These are phyloP conservation scores for Coniella vitis DNA, from an alignment of 2,329 filamentous ascomycete genomes.

Conservation along the genomic window DNA sequence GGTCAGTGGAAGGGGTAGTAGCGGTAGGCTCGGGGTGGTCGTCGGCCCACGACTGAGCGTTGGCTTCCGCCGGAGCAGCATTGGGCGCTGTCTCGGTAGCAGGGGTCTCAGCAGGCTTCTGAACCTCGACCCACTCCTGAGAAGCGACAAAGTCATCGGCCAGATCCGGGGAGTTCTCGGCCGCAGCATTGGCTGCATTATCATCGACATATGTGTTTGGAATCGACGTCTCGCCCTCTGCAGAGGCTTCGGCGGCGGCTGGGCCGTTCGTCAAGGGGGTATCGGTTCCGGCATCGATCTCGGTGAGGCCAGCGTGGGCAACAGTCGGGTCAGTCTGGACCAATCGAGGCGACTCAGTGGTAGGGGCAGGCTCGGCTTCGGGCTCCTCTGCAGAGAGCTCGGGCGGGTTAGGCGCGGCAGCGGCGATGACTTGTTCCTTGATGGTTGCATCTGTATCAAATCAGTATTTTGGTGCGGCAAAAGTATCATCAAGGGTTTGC, in stretches of 20 bases:
- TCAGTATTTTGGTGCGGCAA: constrained; percentile 19
- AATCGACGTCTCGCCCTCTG: constrained; percentile 30
- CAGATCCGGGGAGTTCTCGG: constrained; percentile 59
- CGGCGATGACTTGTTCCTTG: constrained; percentile 46
- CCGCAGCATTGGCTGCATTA: constrained; percentile 52
- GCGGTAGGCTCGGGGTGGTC: constrained; percentile 56
- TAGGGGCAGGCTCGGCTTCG: constrained; percentile 25
- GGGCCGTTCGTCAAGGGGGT: constrained; percentile 37
- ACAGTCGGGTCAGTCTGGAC: constrained; percentile 58
- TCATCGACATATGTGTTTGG: constrained; percentile 46
- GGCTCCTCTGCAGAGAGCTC: constrained; percentile 22
- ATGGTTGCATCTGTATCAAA: constrained; percentile 46
- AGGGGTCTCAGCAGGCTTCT: constrained; percentile 63
- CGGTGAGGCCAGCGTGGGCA: constrained; percentile 59
- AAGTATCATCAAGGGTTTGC: not conserved
- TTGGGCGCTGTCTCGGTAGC: constrained; percentile 65
- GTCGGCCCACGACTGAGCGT: constrained; percentile 73
- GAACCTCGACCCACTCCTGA: constrained; percentile 64
- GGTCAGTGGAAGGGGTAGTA: constrained; percentile 27
- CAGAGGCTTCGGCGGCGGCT: constrained; percentile 27
- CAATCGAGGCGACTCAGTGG: constrained; percentile 21
- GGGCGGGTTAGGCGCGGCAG: constrained; percentile 29
- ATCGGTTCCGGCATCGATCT: constrained; percentile 49
- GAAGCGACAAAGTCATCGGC: constrained; percentile 38
- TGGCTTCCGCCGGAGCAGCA: constrained; percentile 51